Evolutionary conservation across 805 yeast genomes (phyloP), one percentile per base, ranked within the genome.

Genomic region (Isabelozyma heimii): DNA sequence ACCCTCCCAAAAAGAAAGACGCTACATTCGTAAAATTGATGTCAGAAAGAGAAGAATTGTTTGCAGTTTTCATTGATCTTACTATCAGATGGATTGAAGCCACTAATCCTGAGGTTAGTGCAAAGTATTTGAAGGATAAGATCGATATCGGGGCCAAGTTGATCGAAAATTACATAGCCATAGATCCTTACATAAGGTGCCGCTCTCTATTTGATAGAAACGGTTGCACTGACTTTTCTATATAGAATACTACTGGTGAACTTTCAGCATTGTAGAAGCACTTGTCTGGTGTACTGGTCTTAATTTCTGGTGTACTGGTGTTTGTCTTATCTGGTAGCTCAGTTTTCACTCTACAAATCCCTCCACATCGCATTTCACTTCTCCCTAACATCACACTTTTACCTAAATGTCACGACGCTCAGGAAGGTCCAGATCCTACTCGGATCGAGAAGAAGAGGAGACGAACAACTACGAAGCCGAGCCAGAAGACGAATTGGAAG

Each of bases 171-270:
- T 91, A 86, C 69, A 76, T 81, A 61, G 64, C 70, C 44, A 67
- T 89, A 47, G 98, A 94, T 61, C 92, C 94, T 1, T 91, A 87
- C 55, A 66, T 90, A 44, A 84, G 99, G 66, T 82, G 86, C 40
- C 83, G 91, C 54, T 83, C 91, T 38, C 71, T 84, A 39, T 89
- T 82, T 61, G 99, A 94, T 67, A 80, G 96, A 59, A 73, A 79
- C 48, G 91, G 94, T n/a, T 53, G 67, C 20, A 63, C 83, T 49
- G 54, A 48, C 28, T 28, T 65, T 20, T 20, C 24, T 20, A 6
- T 20, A 20, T 20, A 20, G 24, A 20, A 20, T 20, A 20, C 24
- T 20, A 20, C 24, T 5, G 24, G 24, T 20, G 24, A 20, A 20
- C 24, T 20, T 20, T 20, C 24, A 20, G 5, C 24, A 20, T 4